Evolutionary conservation across 805 yeast species (phyloP).

Genomic region (Kuraishia floccosa): DNA sequence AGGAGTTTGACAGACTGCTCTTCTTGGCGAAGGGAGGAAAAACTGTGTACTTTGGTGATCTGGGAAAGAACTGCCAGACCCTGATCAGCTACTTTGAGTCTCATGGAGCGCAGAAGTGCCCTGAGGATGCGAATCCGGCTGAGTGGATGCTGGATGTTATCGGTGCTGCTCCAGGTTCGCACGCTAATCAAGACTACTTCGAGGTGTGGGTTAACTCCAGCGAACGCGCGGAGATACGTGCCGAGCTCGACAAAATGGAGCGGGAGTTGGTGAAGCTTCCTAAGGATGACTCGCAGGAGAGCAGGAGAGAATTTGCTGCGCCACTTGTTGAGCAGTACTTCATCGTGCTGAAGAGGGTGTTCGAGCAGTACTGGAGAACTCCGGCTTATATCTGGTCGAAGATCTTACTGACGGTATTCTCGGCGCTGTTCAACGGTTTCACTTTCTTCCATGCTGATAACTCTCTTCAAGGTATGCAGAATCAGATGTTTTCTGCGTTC

Average conservation of each 20-base stretch:
- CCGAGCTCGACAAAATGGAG: slow-evolving; percentile 57
- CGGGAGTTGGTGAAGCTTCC: slow-evolving; percentile 33
- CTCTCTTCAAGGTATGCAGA: slow-evolving; percentile 63
- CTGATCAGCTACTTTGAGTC: slow-evolving; percentile 57
- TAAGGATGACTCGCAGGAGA: slow-evolving; percentile 17
- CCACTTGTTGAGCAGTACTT: slow-evolving; percentile 25
- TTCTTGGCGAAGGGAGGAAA: slow-evolving; percentile 62
- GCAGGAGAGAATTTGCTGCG: slow-evolving; percentile 30
- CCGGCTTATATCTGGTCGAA: slow-evolving; percentile 51
- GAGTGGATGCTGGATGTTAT: slow-evolving; percentile 89
- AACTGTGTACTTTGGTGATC: slow-evolving; percentile 67
- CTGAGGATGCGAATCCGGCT: slow-evolving; percentile 65
- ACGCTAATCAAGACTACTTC: slow-evolving; percentile 59
- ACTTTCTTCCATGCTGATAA: slow-evolving; percentile 55
- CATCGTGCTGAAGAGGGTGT: slow-evolving; percentile 38
- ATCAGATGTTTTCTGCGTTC: slow-evolving; percentile 70
- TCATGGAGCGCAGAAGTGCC: slow-evolving; percentile 58
- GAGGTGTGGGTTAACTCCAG: slow-evolving; percentile 69
- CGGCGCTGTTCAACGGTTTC: slow-evolving; percentile 57
- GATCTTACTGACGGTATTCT: slow-evolving; percentile 34
- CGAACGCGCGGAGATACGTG: slow-evolving; percentile 46
- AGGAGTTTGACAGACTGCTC: slow-evolving; percentile 68
- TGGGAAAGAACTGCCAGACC: slow-evolving; percentile 43
- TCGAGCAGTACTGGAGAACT: slow-evolving; percentile 56
- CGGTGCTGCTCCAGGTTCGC: slow-evolving; percentile 77